These are phyloP conservation scores for Ceratocystis destructans DNA, from an alignment of 2,329 filamentous ascomycete genomes.

Conservation along the genomic window DNA sequence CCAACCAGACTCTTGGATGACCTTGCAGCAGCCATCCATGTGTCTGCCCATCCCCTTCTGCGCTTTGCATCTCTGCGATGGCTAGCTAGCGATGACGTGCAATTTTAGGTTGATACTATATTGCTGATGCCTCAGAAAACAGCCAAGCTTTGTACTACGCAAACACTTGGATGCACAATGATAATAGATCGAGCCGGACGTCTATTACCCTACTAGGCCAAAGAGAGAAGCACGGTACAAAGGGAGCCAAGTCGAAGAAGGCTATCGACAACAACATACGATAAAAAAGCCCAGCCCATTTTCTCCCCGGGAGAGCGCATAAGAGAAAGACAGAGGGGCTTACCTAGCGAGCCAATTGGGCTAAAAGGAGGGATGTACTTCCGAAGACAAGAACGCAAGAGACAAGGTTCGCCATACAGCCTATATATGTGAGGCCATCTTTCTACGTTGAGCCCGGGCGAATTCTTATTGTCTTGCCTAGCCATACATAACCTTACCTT, in stretches of 20 bases:
- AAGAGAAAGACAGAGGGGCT: not conserved
- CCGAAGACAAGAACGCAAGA: not conserved
- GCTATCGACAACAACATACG: not conserved
- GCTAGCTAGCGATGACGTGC: no score
- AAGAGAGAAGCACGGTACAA: not conserved
- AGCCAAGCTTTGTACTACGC: not conserved
- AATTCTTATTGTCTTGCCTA: not conserved
- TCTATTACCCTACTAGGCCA: not conserved
- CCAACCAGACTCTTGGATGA: no score
- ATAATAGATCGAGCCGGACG: not conserved
- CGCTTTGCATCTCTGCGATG: no score
- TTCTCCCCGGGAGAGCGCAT: not conserved
- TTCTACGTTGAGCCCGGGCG: not conserved
- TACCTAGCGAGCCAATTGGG: no score
- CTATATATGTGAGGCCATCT: not conserved
- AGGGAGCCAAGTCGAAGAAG: not conserved
- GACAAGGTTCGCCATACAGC: not conserved
- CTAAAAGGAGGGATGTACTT: not conserved
- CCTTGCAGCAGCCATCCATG: no score
- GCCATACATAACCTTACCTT: not conserved
- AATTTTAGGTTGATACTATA: no score
- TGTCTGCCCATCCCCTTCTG: no score
- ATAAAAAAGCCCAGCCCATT: not conserved
- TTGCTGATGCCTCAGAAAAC: no score
- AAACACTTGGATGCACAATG: not conserved